These are phyloP conservation scores for Naumovozyma castellii DNA, from an alignment of 805 yeast species.

Conservation along the genomic window DNA sequence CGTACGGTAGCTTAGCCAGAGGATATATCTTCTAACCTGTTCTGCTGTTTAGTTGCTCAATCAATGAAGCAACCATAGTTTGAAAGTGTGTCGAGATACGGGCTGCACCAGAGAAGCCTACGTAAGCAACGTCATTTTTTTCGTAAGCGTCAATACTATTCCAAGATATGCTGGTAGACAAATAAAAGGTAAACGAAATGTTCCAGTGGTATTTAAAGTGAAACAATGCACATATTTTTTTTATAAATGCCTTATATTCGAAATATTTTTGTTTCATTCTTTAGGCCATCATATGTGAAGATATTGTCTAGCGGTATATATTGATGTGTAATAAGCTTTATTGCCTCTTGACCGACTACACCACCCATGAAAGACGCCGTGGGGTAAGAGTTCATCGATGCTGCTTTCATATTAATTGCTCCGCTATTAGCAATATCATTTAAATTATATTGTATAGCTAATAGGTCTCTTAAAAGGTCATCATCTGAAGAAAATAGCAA, in stretches of 20 bases:
- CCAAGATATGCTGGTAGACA: too few species aligned
- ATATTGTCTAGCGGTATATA: slow-evolving; percentile 69
- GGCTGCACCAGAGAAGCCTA: too few species aligned
- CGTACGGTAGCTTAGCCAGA: too few species aligned
- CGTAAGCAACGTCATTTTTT: too few species aligned
- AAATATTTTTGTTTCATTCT: slow-evolving; percentile 39
- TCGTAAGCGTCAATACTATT: too few species aligned
- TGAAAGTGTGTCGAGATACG: too few species aligned
- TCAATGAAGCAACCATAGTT: too few species aligned
- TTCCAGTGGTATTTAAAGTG: too few species aligned
- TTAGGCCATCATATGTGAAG: slow-evolving; percentile 63
- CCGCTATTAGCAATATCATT: background rate
- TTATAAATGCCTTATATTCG: too few species aligned
- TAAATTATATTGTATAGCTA: background rate
- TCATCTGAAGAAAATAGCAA: background rate
- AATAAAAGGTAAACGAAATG: background rate
- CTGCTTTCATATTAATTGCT: background rate
- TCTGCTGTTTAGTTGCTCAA: too few species aligned
- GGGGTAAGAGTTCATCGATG: slow-evolving; percentile 8
- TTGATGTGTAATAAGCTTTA: slow-evolving; percentile 69
- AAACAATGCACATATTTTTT: too few species aligned
- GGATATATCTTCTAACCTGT: too few species aligned
- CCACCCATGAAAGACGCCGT: slow-evolving; percentile 62
- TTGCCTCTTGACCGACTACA: slow-evolving; percentile 71
- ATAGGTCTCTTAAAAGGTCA: background rate